phyloP scores from a whole-genome alignment of 768 basidiomycete species.

The Mycena amicta region DNA sequence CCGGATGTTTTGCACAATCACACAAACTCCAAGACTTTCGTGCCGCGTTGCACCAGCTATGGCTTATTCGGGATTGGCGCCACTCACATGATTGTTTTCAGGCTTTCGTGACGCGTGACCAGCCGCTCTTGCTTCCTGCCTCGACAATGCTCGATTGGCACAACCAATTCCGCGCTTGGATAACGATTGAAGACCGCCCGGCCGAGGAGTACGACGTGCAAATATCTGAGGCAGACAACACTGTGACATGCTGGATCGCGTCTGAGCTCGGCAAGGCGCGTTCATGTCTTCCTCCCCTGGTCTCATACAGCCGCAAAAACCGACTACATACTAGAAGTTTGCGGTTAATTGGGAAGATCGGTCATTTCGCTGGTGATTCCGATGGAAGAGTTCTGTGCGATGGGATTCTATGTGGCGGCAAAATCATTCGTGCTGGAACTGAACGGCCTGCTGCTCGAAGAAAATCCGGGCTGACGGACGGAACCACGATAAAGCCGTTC shows the following conservation, averaged over 20 bases:
- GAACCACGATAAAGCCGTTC: neutral
- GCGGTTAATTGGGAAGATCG: too few relatives aligned
- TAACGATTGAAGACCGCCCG: neutral
- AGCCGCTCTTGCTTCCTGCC: neutral
- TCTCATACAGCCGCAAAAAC: too few relatives aligned
- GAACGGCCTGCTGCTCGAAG: slow-evolving; percentile 5
- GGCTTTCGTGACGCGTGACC: too few relatives aligned
- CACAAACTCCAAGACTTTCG: too few relatives aligned
- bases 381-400: neutral
- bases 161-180: neutral
- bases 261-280: slow-evolving; percentile 5
- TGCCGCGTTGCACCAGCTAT: too few relatives aligned
- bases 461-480: slow-evolving; percentile 17
- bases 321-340: too few relatives aligned
- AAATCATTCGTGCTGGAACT: slow-evolving; percentile 2
- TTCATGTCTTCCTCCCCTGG: too few relatives aligned
- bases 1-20: too few relatives aligned
- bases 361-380: too few relatives aligned
- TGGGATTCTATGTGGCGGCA: neutral
- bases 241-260: slow-evolving; percentile 7
- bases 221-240: neutral
- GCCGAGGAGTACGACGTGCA: neutral
- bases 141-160: neutral
- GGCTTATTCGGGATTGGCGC: too few relatives aligned
- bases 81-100: too few relatives aligned